phyloP scores from a whole-genome alignment of 2,329 filamentous ascomycete species.

The Verticillium albo-atrum region DNA sequence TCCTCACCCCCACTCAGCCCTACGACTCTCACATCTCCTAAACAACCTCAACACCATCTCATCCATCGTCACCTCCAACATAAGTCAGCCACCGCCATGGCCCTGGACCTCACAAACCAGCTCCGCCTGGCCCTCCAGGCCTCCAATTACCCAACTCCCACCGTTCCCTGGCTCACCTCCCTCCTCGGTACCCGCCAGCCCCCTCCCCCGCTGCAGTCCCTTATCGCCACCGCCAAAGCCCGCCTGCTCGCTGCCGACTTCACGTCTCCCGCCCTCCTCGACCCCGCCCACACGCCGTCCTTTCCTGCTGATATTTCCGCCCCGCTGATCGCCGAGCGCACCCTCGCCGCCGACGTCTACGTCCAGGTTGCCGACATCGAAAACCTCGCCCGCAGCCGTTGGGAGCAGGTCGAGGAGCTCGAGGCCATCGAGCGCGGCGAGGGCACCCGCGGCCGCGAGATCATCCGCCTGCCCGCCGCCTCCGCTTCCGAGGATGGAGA shows the following conservation, averaged over 20 bases:
- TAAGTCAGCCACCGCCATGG: not conserved
- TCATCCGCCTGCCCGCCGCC: constrained; percentile 61
- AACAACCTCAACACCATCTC: not conserved
- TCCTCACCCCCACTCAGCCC: not conserved
- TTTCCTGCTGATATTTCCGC: constrained; percentile 54
- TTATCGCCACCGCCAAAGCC: constrained; percentile 75
- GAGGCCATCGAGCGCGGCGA: constrained; percentile 71
- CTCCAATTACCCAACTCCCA: constrained; percentile 49
- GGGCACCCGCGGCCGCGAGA: constrained; percentile 69
- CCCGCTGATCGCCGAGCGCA: constrained; percentile 47
- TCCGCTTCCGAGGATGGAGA: constrained; percentile 42
- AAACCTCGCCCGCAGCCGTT: constrained; percentile 73
- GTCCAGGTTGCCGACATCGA: constrained; percentile 85
- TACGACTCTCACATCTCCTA: not conserved
- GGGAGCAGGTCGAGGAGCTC: constrained; percentile 83
- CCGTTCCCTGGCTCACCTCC: constrained; percentile 55
- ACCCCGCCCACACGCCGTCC: constrained; percentile 29
- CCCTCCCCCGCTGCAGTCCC: constrained; percentile 60
- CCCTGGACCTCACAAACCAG: constrained; percentile 38
- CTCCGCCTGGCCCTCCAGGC: constrained; percentile 44
- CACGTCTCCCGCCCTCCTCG: constrained; percentile 50
- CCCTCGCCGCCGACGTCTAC: constrained; percentile 57
- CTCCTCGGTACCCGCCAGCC: constrained; percentile 55
- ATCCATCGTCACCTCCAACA: not conserved
- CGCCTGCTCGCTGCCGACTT: constrained; percentile 78